Percentiles rank a stretch among this genome's conserved stretches.
These are phyloP conservation scores for Xylaria sp. DNA, from an alignment of 2,329 filamentous ascomycete genomes.

Conservation along the genomic window DNA sequence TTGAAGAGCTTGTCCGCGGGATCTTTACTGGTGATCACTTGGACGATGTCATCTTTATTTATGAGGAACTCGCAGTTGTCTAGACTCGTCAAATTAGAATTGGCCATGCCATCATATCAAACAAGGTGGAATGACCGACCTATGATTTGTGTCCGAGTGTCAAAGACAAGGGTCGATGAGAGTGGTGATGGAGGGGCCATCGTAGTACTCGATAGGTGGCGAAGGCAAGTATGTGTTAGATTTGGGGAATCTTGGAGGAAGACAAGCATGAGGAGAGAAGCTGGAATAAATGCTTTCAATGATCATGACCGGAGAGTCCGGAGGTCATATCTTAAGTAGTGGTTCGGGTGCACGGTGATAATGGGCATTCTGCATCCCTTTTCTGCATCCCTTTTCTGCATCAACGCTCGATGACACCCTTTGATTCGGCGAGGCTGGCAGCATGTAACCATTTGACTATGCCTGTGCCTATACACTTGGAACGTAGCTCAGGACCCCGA, in stretches of 20 bases:
- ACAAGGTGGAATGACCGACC: conserved; percentile 35
- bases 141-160: conserved; percentile 44
- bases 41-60: conserved; percentile 42
- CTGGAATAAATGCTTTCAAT: conserved; percentile 15
- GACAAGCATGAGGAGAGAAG: conserved; percentile 42
- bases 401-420: conserved; percentile 20
- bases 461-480: conserved; percentile 5
- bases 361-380: conserved; percentile 38
- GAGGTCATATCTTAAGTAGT: conserved; percentile 37
- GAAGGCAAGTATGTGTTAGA: conserved; percentile 23
- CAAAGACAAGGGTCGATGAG: conserved; percentile 32
- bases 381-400: conserved; percentile 29
- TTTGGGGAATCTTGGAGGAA: conserved; percentile 35
- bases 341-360: conserved; percentile 22
- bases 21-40: conserved; percentile 42
- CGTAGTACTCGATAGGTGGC: conserved; percentile 26
- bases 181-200: conserved; percentile 36
- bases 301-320: conserved; percentile 10
- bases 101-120: conserved; percentile 12
- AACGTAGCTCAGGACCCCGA: conserved; percentile 9
- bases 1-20: conserved; percentile 38
- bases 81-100: conserved; percentile 32
- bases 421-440: conserved; percentile 20
- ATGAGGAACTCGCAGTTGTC: conserved; percentile 49
- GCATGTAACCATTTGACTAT: conserved; percentile 18